phyloP scores from a whole-genome alignment of 371 early-diverging fungal genomes.

The Mortierella sp. region DNA sequence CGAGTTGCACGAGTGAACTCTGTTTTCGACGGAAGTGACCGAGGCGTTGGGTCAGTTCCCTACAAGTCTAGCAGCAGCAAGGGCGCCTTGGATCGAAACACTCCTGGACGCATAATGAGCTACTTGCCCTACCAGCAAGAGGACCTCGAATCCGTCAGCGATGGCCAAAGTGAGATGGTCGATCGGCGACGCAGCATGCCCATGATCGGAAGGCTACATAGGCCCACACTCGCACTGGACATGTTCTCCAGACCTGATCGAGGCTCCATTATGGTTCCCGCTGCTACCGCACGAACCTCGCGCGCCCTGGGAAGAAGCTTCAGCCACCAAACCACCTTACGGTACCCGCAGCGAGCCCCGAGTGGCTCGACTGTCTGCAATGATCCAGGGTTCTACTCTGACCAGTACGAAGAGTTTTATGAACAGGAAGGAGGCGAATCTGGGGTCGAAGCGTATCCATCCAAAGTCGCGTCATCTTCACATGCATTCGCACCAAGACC shows the following conservation, averaged over 20 bases:
- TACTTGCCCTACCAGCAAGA: not conserved
- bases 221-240: not conserved
- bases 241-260: conserved; percentile 6
- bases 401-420: conserved; percentile 14
- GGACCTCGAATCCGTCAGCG: conserved; percentile 17
- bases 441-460: not conserved
- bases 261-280: conserved; percentile 3
- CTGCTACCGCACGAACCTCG: not conserved
- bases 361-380: not conserved
- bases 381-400: not conserved
- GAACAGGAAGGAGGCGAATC: not conserved
- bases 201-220: not conserved
- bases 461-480: not conserved
- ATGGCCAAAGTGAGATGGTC: conserved; percentile 9
- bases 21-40: conserved; percentile 11
- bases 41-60: not conserved
- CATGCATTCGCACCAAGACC: conserved; percentile 5
- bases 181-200: conserved; percentile 8
- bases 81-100: not conserved
- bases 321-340: not conserved
- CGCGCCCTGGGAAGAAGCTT: not conserved
- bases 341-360: not conserved
- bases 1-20: conserved; percentile 30
- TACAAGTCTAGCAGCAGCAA: conserved; percentile 2
- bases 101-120: conserved; percentile 1